Percentiles rank a stretch among this genome's conserved stretches.
phyloP scores from a whole-genome alignment of 495 filamentous ascomycete species.

The Margaritispora aquatica region DNA sequence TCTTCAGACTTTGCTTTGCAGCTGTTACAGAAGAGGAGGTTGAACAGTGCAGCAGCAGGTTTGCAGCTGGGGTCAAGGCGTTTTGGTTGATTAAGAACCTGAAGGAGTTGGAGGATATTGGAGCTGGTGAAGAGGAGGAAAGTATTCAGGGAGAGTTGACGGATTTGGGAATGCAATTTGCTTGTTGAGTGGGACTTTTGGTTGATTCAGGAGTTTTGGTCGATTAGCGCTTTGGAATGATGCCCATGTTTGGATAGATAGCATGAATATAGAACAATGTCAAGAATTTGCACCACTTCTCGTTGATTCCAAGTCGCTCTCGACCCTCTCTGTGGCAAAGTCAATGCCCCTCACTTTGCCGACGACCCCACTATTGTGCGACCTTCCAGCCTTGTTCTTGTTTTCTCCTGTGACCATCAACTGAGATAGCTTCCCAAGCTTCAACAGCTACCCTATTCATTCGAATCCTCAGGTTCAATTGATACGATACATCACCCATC shows the following conservation, averaged over 20 bases:
- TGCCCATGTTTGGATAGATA: background rate
- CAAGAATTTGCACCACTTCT: too few species aligned
- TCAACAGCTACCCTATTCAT: background rate
- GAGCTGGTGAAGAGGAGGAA: background rate
- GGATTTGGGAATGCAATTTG: constrained; percentile 17
- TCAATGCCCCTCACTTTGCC: background rate
- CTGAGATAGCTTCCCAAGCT: background rate
- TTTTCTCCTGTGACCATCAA: background rate
- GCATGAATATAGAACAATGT: too few species aligned
- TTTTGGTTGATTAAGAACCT: constrained; percentile 71
- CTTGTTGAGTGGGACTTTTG: constrained; percentile 11
- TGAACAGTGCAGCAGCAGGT: constrained; percentile 46
- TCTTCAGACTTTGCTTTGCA: constrained; percentile 78
- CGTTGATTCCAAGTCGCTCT: too few species aligned
- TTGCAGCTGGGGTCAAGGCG: constrained; percentile 58
- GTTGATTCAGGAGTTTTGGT: too few species aligned
- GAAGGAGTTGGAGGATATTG: constrained; percentile 50
- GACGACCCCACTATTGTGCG: constrained; percentile 3
- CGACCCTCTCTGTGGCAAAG: background rate
- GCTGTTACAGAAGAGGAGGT: constrained; percentile 69
- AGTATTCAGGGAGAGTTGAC: constrained; percentile 7
- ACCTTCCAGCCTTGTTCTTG: background rate
- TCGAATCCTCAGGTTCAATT: background rate
- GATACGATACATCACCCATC: background rate
- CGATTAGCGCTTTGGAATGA: too few species aligned